Evolutionary conservation across 192 early-diverging fungal genomes (phyloP), one percentile per base, ranked within the genome.

Genomic region (Diversispora epigaea): DNA sequence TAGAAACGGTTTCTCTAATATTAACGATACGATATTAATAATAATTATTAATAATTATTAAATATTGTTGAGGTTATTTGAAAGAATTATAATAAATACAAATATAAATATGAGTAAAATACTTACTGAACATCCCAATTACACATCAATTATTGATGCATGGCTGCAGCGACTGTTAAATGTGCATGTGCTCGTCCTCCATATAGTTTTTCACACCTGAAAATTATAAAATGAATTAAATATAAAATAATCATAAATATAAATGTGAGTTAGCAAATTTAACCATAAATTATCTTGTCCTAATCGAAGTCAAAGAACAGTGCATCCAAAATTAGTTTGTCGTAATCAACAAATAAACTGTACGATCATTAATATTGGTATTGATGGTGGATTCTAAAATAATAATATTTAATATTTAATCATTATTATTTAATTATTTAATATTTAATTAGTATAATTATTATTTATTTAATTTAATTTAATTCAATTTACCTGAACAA

Each of bases 401-500:
- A 66, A 44, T n/a, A 75, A 61, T 46, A 46, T 21, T 40, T 43
- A 11, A 40, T 46, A 41, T 39, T 39, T 46, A 61, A 4, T 39
- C 40, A 49, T 50, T 17, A 40, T n/a, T 21, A 43, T 8, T 11
- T 32, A 58, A 61, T n/a, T 9, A 14, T 15, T 11, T 40, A 62
- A 41, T 14, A 41, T 5, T 41, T 21, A 43, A 55, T 71, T 21
- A 76, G n/a, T n/a, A n/a, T n/a, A n/a, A n/a, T n/a, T n/a, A n/a
- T n/a, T n/a, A n/a, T n/a, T n/a, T n/a, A n/a, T n/a, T n/a, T n/a
- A n/a, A n/a, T n/a, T n/a, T n/a, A n/a, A n/a, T n/a, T n/a, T n/a
- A n/a, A n/a, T n/a, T n/a, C n/a, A n/a, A n/a, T n/a, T n/a, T 86
- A 91, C 93, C 85, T 96, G 94, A 19, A 96, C 84, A 63, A 96